Conservation (phyloP, 2,329 filamentous ascomycete species). For the Phyllosticta citriasiana region DNA sequence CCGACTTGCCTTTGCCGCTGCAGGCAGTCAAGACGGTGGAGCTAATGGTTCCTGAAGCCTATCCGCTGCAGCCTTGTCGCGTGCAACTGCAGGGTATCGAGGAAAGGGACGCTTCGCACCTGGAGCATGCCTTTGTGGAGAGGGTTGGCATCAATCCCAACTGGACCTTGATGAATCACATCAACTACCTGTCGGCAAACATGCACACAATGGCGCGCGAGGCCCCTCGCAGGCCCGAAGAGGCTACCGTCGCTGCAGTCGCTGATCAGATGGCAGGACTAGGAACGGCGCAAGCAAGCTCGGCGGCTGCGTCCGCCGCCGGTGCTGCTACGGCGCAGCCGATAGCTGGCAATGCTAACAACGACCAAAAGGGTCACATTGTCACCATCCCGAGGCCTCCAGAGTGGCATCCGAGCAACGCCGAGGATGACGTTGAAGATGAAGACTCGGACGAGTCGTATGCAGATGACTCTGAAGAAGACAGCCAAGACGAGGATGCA, state of each 20-base stretch:
- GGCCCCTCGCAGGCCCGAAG: background rate
- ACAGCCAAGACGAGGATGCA: slow-evolving; percentile 33
- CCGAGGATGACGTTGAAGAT: slow-evolving; percentile 22
- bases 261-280: background rate
- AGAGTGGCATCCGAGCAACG: slow-evolving; percentile 49
- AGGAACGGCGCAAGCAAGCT: background rate
- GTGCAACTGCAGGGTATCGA: slow-evolving; percentile 57
- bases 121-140: slow-evolving; percentile 56
- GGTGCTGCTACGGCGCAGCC: background rate
- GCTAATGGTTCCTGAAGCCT: slow-evolving; percentile 59
- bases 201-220: slow-evolving; percentile 53
- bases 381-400: slow-evolving; percentile 65
- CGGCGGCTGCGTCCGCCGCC: background rate
- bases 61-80: slow-evolving; percentile 59
- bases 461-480: slow-evolving; percentile 36
- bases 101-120: slow-evolving; percentile 47
- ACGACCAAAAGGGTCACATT: slow-evolving; percentile 51
- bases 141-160: slow-evolving; percentile 45
- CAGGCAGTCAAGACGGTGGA: slow-evolving; percentile 54
- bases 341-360: slow-evolving; percentile 19
- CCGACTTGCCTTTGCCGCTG: slow-evolving; percentile 51
- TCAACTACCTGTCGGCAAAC: slow-evolving; percentile 67
- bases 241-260: background rate
- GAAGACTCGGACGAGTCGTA: slow-evolving; percentile 31
- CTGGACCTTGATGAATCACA: slow-evolving; percentile 58